A percentile compares a stretch with the other conserved stretches of the same genome.
Conservation (phyloP, 2,329 filamentous ascomycete genomes). For the Periconia sp. region DNA sequence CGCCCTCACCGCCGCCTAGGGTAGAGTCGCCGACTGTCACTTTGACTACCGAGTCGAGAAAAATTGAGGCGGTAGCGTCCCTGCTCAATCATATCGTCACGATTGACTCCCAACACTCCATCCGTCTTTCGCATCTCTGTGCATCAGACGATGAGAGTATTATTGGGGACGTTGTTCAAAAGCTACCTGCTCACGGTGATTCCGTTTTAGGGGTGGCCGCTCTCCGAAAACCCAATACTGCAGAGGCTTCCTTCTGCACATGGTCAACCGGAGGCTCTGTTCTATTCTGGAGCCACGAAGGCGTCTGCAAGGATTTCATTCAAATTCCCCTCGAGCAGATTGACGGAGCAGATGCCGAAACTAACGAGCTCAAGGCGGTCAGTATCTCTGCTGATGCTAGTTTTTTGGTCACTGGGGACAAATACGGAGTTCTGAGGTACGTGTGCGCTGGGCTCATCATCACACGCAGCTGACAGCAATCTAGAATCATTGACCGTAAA, state of each 20-base stretch:
- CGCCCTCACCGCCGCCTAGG: conserved; percentile 43
- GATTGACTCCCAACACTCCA: conserved; percentile 76
- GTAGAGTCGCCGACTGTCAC: conserved; percentile 39
- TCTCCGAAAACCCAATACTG: conserved; percentile 64
- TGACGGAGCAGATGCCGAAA: conserved; percentile 51
- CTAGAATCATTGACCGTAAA: conserved; percentile 67
- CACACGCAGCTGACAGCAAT: conserved; percentile 1
- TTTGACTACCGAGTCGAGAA: conserved; percentile 30
- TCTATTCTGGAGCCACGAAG: conserved; percentile 81
- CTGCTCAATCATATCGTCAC: conserved; percentile 51
- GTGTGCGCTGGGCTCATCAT: no score
- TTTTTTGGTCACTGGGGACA: conserved; percentile 83
- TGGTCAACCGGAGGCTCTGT: conserved; percentile 85
- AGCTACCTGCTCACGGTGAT: conserved; percentile 63
- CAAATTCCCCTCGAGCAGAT: conserved; percentile 72
- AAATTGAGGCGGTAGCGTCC: conserved; percentile 47
- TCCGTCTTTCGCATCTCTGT: conserved; percentile 66
- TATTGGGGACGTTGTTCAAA: conserved; percentile 42
- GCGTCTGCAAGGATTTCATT: conserved; percentile 69
- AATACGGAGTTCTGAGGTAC: conserved; percentile 76
- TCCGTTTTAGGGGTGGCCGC: conserved; percentile 73
- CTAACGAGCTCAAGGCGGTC: conserved; percentile 66
- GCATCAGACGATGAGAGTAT: conserved; percentile 32
- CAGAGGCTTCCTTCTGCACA: conserved; percentile 79
- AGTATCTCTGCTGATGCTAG: conserved; percentile 65